Base-by-base conservation (phyloP, 495 filamentous ascomycete species). In the Penicillium riverlandense region DNA sequence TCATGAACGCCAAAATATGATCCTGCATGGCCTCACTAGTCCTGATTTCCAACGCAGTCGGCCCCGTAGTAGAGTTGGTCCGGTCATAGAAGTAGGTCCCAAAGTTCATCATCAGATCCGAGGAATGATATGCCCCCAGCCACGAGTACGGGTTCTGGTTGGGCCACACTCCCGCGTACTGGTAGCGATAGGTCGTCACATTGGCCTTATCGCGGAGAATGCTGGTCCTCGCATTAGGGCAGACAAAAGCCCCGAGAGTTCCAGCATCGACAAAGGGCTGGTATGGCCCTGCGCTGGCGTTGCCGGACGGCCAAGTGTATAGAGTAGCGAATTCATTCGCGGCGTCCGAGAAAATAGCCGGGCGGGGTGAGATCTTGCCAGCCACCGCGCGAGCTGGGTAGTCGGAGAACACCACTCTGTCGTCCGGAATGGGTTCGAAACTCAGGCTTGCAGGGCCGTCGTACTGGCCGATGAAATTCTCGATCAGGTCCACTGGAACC, bases 61-160 rank as follows among this genome's bases (percentile, higher is more conserved):
- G 37, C n/a, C 62, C 60, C 8, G 51, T 54, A 38, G 58, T 50
- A 3, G 22, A 22, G 22, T 22, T 22, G 22, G 22, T 22, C 22
- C 22, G 22, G 22, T 6, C 22, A 38, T 61, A 52, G 32, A 48
- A 41, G 37, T 65, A 61, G 6, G 71, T 72, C 0, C 68, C 69
- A 43, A 74, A 73, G 22, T 72, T 47, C 44, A 71, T 55, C 27
- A 67, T 61, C 3, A 76, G 54, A 52, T 76, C 73, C 5, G 65
- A 57, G 44, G 47, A 52, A 47, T 76, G 72, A 46, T 62, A 72
- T 0, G 71, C 69, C n/a, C 69, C 72, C 41, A 70, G 52, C 54
- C 60, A 77, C 22, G 58, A 43, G 29, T 48, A 46, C 0, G 70
- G 69, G 7, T 61, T 59, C 48, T 75, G 60, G 42, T 74, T 72